phyloP scores from a whole-genome alignment of 306 rosid species.

The Ceratonia siliqua region DNA sequence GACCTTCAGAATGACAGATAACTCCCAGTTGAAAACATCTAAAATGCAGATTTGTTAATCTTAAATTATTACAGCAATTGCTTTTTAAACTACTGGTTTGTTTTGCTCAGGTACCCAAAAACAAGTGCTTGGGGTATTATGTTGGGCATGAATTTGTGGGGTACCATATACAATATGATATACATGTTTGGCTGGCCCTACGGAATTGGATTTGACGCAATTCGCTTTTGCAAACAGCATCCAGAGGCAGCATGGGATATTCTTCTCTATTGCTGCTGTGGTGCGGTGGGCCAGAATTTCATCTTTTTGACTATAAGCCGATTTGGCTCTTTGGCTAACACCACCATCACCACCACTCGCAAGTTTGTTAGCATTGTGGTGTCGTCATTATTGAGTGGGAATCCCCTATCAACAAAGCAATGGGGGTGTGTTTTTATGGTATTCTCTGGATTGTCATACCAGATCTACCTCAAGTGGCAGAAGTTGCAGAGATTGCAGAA shows the following conservation, averaged over 20 bases:
- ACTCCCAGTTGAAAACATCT: background rate
- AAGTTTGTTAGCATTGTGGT: conserved; percentile 91
- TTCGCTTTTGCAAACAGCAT: conserved; percentile 72
- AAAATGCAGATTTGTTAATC: background rate
- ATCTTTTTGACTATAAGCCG: conserved; percentile 89
- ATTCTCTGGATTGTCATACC: conserved; percentile 89
- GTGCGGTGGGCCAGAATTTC: conserved; percentile 97
- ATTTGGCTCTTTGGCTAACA: conserved; percentile 90
- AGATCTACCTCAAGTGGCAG: conserved; percentile 95
- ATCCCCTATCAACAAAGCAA: conserved; percentile 85
- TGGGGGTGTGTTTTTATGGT: conserved; percentile 93
- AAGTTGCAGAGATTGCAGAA: conserved; percentile 74
- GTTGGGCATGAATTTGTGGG: conserved; percentile 99
- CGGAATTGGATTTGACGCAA: conserved; percentile 73
- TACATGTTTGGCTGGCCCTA: conserved; percentile 92
- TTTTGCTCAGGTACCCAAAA: conserved; percentile 71
- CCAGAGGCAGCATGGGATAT: conserved; percentile 97
- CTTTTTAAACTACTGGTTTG: conserved; percentile 18
- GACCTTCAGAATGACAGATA: background rate
- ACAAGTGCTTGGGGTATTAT: conserved; percentile 94
- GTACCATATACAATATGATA: conserved; percentile 80
- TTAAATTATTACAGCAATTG: background rate
- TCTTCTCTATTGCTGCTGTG: conserved; percentile 81
- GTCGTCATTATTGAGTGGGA: conserved; percentile 87
- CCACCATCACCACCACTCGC: conserved; percentile 95